These are phyloP conservation scores for Zygoascus meyerae DNA, from an alignment of 1,139 yeast genomes.

Conservation along the genomic window DNA sequence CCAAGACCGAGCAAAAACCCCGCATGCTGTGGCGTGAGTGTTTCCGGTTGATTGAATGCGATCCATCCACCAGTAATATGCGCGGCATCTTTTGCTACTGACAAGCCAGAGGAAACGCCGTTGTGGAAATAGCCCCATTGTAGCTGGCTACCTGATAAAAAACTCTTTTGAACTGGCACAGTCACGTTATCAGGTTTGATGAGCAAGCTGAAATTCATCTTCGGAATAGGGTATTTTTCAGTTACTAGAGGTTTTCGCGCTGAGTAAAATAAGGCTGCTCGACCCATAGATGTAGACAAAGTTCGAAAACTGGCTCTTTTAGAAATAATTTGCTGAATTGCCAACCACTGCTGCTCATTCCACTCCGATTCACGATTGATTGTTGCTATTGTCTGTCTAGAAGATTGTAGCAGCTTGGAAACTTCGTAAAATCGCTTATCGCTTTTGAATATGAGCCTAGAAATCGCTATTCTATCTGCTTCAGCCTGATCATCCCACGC, in stretches of 20 bases:
- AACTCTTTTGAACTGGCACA: conserved; percentile 52
- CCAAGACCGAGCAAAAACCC: conserved; percentile 94
- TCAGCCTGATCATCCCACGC: conserved; percentile 71
- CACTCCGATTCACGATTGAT: conserved; percentile 37
- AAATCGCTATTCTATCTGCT: conserved; percentile 59
- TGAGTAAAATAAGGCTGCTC: conserved; percentile 66
- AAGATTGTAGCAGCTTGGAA: conserved; percentile 62
- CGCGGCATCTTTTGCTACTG: conserved; percentile 60
- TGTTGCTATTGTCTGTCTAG: conserved; percentile 49
- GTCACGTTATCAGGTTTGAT: conserved; percentile 65
- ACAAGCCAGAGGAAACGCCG: conserved; percentile 85
- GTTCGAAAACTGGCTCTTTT: conserved; percentile 64
- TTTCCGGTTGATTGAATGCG: conserved; percentile 73
- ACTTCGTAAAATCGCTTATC: conserved; percentile 81
- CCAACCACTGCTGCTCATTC: conserved; percentile 54
- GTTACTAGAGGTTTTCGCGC: conserved; percentile 75
- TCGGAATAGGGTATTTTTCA: conserved; percentile 77
- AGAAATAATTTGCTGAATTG: conserved; percentile 59
- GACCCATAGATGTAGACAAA: conserved; percentile 68
- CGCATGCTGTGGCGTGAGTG: conserved; percentile 76
- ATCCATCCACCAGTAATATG: conserved; percentile 92
- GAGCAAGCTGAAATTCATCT: conserved; percentile 60
- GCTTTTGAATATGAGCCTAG: conserved; percentile 63
- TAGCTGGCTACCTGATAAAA: conserved; percentile 45
- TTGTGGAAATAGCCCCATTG: conserved; percentile 92